These are phyloP conservation scores for Hyphopichia pseudoburtonii DNA, from an alignment of 1,139 yeast genomes.

Conservation along the genomic window DNA sequence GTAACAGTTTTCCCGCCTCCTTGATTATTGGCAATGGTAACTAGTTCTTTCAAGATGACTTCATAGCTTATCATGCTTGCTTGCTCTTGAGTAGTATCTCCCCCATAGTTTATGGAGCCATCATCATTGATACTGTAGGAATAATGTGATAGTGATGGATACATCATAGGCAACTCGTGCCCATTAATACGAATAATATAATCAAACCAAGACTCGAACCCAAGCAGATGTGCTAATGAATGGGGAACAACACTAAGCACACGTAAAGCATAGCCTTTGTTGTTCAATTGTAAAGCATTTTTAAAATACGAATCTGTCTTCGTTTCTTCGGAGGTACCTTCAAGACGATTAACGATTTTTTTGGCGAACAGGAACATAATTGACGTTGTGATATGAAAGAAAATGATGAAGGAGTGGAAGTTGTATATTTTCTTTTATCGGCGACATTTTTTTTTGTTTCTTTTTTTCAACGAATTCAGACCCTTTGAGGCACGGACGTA, in stretches of 20 bases:
- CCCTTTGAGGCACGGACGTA: background rate
- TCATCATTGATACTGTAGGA: constrained; percentile 42
- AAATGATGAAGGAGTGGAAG: too few species aligned
- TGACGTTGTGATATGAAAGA: too few species aligned
- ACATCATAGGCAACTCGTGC: constrained; percentile 60
- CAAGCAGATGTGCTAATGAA: constrained; percentile 35
- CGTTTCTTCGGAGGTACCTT: constrained; percentile 35
- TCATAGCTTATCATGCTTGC: constrained; percentile 39
- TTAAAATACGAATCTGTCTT: constrained; percentile 55
- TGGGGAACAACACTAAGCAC: constrained; percentile 43
- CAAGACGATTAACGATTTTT: constrained; percentile 75
- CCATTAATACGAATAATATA: constrained; percentile 78
- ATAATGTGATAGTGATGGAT: constrained; percentile 32
- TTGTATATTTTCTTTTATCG: too few species aligned
- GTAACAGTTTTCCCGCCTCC: constrained; percentile 34
- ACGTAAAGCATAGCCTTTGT: constrained; percentile 45
- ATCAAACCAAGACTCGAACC: constrained; percentile 83
- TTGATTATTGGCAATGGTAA: constrained; percentile 32
- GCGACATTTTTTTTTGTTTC: too few species aligned
- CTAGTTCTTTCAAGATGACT: constrained; percentile 34
- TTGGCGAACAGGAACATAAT: constrained; percentile 87
- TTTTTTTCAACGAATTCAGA: background rate
- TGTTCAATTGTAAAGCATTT: constrained; percentile 37
- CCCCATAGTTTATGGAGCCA: constrained; percentile 44
- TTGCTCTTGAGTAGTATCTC: constrained; percentile 33